These are phyloP conservation scores for Cornus suecica DNA, from an alignment of 148 eudicot species.

Conservation along the genomic window DNA sequence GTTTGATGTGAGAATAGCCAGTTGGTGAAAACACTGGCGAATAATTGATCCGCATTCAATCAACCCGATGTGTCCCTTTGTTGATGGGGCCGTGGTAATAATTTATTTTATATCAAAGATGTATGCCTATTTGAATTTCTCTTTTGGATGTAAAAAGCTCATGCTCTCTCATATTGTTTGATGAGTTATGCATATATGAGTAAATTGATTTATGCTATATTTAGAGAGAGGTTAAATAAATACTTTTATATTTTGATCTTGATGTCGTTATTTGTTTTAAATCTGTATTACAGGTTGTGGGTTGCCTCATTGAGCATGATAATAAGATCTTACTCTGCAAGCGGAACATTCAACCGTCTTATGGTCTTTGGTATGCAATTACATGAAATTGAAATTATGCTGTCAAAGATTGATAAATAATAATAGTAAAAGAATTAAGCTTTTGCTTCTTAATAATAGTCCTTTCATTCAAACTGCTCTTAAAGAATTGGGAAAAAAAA, in stretches of 20 bases:
- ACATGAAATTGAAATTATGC: too few relatives aligned
- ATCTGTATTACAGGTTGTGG: constrained; percentile 68
- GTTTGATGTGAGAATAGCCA: too few relatives aligned
- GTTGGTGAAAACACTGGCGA: too few relatives aligned
- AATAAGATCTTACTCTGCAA: constrained; percentile 83
- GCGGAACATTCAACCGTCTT: constrained; percentile 91
- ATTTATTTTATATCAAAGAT: too few relatives aligned
- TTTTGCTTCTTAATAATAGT: not conserved
- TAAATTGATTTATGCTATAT: not conserved
- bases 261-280: not conserved
- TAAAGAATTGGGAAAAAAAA: not conserved
- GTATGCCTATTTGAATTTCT: too few relatives aligned
- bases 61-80: too few relatives aligned
- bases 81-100: too few relatives aligned
- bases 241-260: not conserved
- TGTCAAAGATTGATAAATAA: too few relatives aligned
- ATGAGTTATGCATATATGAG: too few relatives aligned
- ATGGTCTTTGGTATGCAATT: constrained; percentile 79
- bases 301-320: constrained; percentile 96
- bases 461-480: not conserved
- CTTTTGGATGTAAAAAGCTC: not conserved
- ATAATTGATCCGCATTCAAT: too few relatives aligned
- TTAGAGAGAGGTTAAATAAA: not conserved
- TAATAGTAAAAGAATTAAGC: not conserved
- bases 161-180: not conserved